Conservation (phyloP, 176 grass and related monocot genomes). For the Avena sativa region DNA sequence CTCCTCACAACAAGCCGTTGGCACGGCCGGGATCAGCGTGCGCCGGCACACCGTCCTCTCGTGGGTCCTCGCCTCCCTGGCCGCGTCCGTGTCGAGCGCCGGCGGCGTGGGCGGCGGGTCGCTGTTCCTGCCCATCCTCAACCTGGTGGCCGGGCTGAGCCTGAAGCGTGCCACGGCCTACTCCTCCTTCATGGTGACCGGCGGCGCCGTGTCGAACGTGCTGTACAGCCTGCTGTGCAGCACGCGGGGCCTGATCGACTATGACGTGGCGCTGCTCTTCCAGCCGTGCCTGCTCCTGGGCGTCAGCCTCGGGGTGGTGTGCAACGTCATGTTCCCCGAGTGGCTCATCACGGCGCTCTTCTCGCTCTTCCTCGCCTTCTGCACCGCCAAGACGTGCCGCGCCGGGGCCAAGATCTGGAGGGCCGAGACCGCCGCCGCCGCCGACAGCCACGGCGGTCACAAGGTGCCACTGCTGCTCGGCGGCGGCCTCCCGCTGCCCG, state of each 20-base stretch:
- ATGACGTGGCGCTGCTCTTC: slow-evolving; percentile 73
- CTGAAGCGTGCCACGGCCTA: slow-evolving; percentile 68
- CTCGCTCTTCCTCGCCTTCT: slow-evolving; percentile 64
- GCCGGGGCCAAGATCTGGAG: slow-evolving; percentile 75
- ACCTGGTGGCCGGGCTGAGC: slow-evolving; percentile 57
- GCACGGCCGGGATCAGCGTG: neutral
- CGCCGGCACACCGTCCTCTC: slow-evolving; percentile 29
- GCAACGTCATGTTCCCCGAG: slow-evolving; percentile 85
- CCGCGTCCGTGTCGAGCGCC: slow-evolving; percentile 70
- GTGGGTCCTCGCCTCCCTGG: slow-evolving; percentile 65
- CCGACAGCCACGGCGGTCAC: neutral
- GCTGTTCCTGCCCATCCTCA: slow-evolving; percentile 83
- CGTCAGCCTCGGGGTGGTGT: slow-evolving; percentile 79
- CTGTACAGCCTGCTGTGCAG: slow-evolving; percentile 60
- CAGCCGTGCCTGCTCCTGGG: slow-evolving; percentile 83
- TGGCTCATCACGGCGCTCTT: slow-evolving; percentile 87
- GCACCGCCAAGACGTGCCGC: slow-evolving; percentile 68
- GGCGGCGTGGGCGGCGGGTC: slow-evolving; percentile 75
- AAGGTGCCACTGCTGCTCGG: slow-evolving; percentile 49
- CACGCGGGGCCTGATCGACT: slow-evolving; percentile 55
- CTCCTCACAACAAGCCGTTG: neutral
- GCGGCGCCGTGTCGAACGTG: slow-evolving; percentile 67
- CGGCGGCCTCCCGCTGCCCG: neutral
- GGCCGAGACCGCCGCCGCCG: slow-evolving; percentile 33
- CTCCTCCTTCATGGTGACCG: slow-evolving; percentile 85